These are phyloP conservation scores for Macrolepiota dolichaula DNA, from an alignment of 768 basidiomycete genomes.

Conservation along the genomic window DNA sequence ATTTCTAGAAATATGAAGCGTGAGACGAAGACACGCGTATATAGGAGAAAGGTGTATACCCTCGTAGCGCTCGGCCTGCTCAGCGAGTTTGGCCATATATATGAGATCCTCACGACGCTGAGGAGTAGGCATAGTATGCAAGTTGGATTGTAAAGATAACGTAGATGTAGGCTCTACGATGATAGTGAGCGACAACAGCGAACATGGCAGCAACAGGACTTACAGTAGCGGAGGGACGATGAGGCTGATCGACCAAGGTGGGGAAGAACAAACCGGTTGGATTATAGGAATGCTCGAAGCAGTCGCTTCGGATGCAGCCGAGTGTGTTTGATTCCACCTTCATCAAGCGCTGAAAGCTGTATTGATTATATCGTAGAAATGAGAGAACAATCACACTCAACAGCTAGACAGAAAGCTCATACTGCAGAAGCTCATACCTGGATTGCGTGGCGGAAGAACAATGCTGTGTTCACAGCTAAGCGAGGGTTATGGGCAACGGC, in stretches of 20 bases:
- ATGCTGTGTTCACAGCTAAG: no score
- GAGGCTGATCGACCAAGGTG: conserved; percentile 33
- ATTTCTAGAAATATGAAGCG: conserved; percentile 56
- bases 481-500: no score
- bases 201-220: conserved; percentile 32
- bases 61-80: conserved; percentile 99
- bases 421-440: no score
- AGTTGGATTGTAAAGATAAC: conserved; percentile 22
- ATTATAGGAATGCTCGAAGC: no score
- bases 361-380: no score
- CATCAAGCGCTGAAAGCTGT: no score
- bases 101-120: conserved; percentile 87
- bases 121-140: conserved; percentile 55
- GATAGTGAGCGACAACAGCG: conserved; percentile 18
- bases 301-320: no score
- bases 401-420: no score
- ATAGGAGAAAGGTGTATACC: conserved; percentile 42
- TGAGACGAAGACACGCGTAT: conserved; percentile 13
- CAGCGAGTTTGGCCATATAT: conserved; percentile 99
- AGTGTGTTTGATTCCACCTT: no score
- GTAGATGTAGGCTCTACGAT: conserved; percentile 16
- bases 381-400: no score
- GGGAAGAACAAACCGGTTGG: conserved; percentile 15
- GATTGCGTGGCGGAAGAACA: no score
- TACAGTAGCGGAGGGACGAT: conserved; percentile 39